Percentiles rank a stretch among this genome's conserved stretches.
Evolutionary conservation across 2,329 filamentous ascomycete species (phyloP).

Genomic region (Calycina herbarum): DNA sequence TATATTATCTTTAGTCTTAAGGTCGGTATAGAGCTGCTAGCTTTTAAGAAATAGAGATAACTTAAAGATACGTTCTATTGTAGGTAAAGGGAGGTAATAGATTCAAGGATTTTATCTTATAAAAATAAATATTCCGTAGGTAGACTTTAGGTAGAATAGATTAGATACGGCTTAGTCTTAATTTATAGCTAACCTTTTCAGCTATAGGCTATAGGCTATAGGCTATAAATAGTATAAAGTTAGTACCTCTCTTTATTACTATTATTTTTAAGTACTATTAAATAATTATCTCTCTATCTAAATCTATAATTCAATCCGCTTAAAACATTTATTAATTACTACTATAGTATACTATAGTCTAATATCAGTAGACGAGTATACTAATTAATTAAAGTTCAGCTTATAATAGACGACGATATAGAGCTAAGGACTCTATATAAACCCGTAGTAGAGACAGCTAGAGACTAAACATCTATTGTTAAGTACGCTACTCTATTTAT

Average conservation of each 20-base stretch:
- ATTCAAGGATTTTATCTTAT: not conserved
- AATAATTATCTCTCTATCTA: too few species aligned
- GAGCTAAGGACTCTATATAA: not conserved
- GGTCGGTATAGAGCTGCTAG: not conserved
- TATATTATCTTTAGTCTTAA: not conserved
- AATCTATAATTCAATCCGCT: not conserved
- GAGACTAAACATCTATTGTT: slow-evolving; percentile 1
- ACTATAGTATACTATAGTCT: slow-evolving; percentile 4
- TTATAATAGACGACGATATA: not conserved
- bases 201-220: not conserved
- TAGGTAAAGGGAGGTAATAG: not conserved
- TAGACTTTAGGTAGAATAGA: not conserved
- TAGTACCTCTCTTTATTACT: too few species aligned
- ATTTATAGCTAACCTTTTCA: not conserved
- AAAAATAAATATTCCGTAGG: not conserved
- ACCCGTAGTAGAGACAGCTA: not conserved
- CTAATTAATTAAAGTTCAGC: not conserved
- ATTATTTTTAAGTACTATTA: too few species aligned
- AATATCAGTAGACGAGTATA: not conserved
- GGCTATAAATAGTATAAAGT: not conserved
- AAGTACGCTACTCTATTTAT: not conserved
- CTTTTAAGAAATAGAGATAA: not conserved
- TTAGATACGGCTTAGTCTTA: not conserved
- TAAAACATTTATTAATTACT: not conserved
- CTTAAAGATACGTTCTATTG: not conserved